Base-by-base conservation (phyloP, 1,139 yeast genomes). In the Yamadazyma sp. region DNA sequence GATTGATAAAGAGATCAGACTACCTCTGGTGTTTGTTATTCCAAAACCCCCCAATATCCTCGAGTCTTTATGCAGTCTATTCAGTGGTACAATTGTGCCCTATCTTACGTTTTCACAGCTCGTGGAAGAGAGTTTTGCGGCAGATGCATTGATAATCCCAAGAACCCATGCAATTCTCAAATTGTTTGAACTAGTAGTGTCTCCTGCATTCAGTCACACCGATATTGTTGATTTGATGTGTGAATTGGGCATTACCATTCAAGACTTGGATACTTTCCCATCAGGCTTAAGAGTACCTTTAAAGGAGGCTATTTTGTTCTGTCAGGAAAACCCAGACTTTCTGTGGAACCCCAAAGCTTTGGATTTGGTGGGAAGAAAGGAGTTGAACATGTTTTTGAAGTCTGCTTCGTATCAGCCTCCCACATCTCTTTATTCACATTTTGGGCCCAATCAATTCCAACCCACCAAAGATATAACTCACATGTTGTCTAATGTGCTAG, bases 221-320 rank as follows among this genome's bases (percentile, higher is more conserved):
- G 80, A 80, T 40, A 67, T 85, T 8, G 74, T 86, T 4, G 79
- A 75, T 38, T 61, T 78, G 50, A 73, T 86, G 76, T 72, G 74
- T 17, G 81, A 77, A 33, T 71, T 72, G 43, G 74, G 73, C 2
- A 67, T 86, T 10, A 66, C 75, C 2, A 58, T 64, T 18, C 58
- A 66, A 3, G 81, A 76, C 36, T 57, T 88, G 17, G 87, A 86
- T 34, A 77, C 88, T 0, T 84, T 73, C 48, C 96, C 96, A 0
- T 64, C 80, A 3, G 95, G 95, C 0, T 67, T 88, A 2, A 61
- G 74, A 21, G 61, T 84, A 3, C 89, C 94, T 0, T 61, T 88
- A 35, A 78, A 77, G 44, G 84, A 80, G 44, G 75, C 80, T 1
- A 61, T 84, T 21, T 69, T 74, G 51, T 62, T 59, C 25, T 76